phyloP scores from a whole-genome alignment of 2,329 filamentous ascomycete genomes.

The Pezicula neosporulosa region DNA sequence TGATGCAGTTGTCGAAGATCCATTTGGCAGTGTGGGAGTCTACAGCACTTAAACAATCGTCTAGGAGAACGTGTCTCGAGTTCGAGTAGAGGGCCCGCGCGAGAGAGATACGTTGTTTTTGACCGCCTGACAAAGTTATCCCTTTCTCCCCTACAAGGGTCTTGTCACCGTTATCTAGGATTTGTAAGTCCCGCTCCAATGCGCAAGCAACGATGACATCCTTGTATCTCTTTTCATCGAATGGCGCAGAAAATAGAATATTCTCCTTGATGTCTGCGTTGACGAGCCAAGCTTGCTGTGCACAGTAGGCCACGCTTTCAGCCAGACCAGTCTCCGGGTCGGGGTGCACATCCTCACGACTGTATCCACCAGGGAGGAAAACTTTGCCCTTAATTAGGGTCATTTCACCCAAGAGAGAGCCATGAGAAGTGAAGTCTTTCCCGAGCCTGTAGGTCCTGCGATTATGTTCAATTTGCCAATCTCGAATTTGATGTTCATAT shows the following conservation, averaged over 20 bases:
- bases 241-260: constrained; percentile 83
- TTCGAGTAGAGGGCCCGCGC: constrained; percentile 97
- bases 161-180: constrained; percentile 87
- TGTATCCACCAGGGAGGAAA: constrained; percentile 75
- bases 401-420: constrained; percentile 95
- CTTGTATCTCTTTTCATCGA: constrained; percentile 78
- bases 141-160: constrained; percentile 96
- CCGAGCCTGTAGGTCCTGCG: constrained; percentile 87
- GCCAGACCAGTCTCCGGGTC: constrained; percentile 83
- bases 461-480: constrained; percentile 89
- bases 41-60: constrained; percentile 94
- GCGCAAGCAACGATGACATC: constrained; percentile 89
- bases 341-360: constrained; percentile 77
- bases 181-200: constrained; percentile 84
- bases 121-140: constrained; percentile 91
- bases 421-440: constrained; percentile 96
- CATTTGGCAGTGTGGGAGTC: constrained; percentile 97
- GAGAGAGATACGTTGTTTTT: constrained; percentile 95
- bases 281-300: constrained; percentile 94
- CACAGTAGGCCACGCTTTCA: constrained; percentile 93
- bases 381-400: constrained; percentile 76
- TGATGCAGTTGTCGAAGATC: constrained; percentile 93
- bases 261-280: constrained; percentile 96
- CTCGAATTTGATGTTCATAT: constrained; percentile 78
- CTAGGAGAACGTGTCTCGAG: constrained; percentile 83